These are phyloP conservation scores for Penstemon barbatus DNA, from an alignment of 257 asterid genomes.

Conservation along the genomic window DNA sequence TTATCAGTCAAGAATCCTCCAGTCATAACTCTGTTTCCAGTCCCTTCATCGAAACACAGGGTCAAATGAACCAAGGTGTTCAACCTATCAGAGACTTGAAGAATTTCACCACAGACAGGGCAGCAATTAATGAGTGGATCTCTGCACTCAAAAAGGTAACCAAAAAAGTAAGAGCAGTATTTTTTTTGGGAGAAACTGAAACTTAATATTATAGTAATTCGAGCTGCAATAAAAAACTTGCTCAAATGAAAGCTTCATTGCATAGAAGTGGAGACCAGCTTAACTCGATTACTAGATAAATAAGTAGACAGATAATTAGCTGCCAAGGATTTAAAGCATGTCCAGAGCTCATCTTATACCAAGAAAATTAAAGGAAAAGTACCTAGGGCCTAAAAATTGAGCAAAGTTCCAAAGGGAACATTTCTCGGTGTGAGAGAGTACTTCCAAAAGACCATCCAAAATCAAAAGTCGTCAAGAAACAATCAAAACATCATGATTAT, in stretches of 20 bases:
- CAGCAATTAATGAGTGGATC: slow-evolving; percentile 87
- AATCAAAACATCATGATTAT: neutral
- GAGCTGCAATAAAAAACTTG: slow-evolving; percentile 17
- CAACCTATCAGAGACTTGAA: slow-evolving; percentile 74
- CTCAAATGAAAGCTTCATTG: slow-evolving; percentile 1
- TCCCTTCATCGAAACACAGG: slow-evolving; percentile 96
- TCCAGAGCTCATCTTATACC: slow-evolving; percentile 2
- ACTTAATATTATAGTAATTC: neutral
- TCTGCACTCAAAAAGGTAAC: slow-evolving; percentile 47
- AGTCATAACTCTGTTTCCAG: slow-evolving; percentile 93
- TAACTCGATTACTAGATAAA: neutral
- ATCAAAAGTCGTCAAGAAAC: neutral
- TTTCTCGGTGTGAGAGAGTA: neutral
- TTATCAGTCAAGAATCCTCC: slow-evolving; percentile 98
- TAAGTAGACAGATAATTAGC: slow-evolving; percentile 13
- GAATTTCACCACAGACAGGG: slow-evolving; percentile 94
- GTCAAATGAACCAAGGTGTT: slow-evolving; percentile 86
- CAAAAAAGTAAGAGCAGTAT: slow-evolving; percentile 17
- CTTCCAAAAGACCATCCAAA: slow-evolving; percentile 8
- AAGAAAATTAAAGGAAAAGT: neutral
- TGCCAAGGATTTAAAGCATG: neutral
- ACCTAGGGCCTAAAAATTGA: neutral
- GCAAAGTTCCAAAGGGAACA: neutral
- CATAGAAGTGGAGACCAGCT: slow-evolving; percentile 6
- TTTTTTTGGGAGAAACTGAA: slow-evolving; percentile 16